Evolutionary conservation across 179 eudicot species (phyloP).

Genomic region (Silene coronaria): DNA sequence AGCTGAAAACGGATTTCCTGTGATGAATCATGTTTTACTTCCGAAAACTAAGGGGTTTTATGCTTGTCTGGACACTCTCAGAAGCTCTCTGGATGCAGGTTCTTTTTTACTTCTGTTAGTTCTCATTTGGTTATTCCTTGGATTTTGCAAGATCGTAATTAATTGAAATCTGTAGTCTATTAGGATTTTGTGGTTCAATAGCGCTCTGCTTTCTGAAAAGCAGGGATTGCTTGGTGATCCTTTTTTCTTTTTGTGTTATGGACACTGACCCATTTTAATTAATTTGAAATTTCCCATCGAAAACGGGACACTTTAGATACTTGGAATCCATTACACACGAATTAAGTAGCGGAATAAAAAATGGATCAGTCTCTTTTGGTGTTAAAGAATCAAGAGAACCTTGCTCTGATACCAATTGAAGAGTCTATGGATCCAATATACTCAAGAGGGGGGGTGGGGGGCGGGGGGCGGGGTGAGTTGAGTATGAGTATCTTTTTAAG

Average conservation of each 20-base stretch:
- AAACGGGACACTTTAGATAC: no score
- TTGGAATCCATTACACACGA: no score
- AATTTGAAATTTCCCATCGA: neutral
- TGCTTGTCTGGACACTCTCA: slow-evolving; percentile 62
- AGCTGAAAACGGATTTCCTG: slow-evolving; percentile 58
- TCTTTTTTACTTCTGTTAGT: slow-evolving; percentile 3
- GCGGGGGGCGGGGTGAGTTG: no score
- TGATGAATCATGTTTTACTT: slow-evolving; percentile 64
- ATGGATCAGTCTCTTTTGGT: no score
- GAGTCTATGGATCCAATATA: no score
- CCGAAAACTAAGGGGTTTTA: slow-evolving; percentile 75
- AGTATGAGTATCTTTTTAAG: no score
- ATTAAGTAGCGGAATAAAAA: no score
- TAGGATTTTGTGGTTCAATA: neutral
- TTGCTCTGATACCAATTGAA: no score
- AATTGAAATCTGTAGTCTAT: neutral
- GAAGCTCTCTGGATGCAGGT: slow-evolving; percentile 86
- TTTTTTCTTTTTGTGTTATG: neutral
- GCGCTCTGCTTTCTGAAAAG: neutral
- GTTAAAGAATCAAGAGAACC: no score
- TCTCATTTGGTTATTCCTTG: neutral
- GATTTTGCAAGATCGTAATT: neutral
- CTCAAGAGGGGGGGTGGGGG: no score
- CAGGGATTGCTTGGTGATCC: neutral
- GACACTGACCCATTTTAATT: neutral